Base-by-base conservation (phyloP, 108 stramenopile genomes). In the Pseudonitzschia multiseries region DNA sequence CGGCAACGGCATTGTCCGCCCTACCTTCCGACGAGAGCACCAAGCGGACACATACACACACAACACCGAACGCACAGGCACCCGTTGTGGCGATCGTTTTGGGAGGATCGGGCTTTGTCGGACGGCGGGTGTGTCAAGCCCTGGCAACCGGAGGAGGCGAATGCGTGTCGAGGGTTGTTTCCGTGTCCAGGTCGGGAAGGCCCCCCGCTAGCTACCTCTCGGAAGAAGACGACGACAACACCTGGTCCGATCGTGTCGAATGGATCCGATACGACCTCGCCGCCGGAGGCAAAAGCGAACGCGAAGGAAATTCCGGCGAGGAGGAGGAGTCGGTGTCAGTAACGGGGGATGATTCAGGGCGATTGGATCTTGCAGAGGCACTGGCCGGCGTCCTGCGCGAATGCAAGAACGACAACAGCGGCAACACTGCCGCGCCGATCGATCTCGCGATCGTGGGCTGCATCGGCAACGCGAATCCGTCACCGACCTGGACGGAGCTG, bases 31-130 rank as follows among this genome's bases (percentile, higher is more conserved):
- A 36, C 36, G 36, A 36, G 6, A 2, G 2, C 36, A 36, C 6
- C 36, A 6, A 36, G 36, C 2, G 36, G 4, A 6, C 36, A 6
- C 4, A 36, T 36, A 2, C 36, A 36, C 36, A n/a, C n/a, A n/a
- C n/a, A n/a, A n/a, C n/a, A n/a, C n/a, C n/a, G n/a, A n/a, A n/a
- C n/a, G n/a, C n/a, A n/a, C n/a, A n/a, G n/a, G n/a, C 36, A 5
- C 36, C 4, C 36, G 6, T 6, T 2, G 46, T 44, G 31, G 40
- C 59, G 20, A 20, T 43, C 8, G 72, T 73, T 0, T 51, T 73
- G 24, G 72, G 74, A 14, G 74, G 74, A 40, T 74, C 74, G 14
- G 74, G 74, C 36, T 74, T 41, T 28, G 32, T 57, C 15, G 74
- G 74, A 43, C 27, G 74, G 17, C 21, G 74, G 10, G 54, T 74